Conservation (phyloP, 2,329 filamentous ascomycete genomes). For the Sporothrix humicola region DNA sequence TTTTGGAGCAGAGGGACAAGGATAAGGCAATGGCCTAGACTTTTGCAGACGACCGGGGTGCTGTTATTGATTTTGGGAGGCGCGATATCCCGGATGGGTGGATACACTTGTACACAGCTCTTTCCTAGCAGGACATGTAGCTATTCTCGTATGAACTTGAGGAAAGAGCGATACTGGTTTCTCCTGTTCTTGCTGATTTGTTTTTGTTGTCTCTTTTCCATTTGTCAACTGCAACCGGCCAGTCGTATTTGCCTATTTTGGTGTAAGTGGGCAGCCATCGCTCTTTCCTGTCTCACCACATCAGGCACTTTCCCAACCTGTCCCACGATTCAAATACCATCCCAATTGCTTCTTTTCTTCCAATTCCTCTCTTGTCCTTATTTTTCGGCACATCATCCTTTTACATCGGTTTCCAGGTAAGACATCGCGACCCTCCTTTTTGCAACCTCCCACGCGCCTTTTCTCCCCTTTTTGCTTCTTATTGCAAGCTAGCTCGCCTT, state of each 20-base stretch:
- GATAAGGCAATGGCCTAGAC: background rate
- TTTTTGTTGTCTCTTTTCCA: background rate
- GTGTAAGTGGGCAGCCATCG: background rate
- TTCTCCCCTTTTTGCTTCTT: background rate
- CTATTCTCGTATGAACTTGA: background rate
- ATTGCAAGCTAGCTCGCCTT: background rate
- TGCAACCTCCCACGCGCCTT: background rate
- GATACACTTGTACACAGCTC: background rate
- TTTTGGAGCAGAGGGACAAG: background rate
- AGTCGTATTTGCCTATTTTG: background rate
- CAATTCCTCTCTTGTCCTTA: too few species aligned
- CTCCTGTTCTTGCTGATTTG: background rate
- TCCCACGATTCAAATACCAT: background rate
- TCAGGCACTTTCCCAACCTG: background rate
- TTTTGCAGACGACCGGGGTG: background rate
- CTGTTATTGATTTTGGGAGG: background rate
- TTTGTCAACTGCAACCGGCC: background rate
- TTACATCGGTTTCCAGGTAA: background rate
- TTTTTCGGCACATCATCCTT: too few species aligned
- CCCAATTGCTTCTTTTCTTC: background rate
- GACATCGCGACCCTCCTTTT: background rate
- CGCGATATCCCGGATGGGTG: background rate
- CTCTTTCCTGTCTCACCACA: background rate
- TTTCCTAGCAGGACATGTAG: background rate
- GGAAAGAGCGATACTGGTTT: background rate